A percentile compares a stretch with the other conserved stretches of the same genome.
phyloP scores from a whole-genome alignment of 257 asterid genomes.

The Cordia subcordata region DNA sequence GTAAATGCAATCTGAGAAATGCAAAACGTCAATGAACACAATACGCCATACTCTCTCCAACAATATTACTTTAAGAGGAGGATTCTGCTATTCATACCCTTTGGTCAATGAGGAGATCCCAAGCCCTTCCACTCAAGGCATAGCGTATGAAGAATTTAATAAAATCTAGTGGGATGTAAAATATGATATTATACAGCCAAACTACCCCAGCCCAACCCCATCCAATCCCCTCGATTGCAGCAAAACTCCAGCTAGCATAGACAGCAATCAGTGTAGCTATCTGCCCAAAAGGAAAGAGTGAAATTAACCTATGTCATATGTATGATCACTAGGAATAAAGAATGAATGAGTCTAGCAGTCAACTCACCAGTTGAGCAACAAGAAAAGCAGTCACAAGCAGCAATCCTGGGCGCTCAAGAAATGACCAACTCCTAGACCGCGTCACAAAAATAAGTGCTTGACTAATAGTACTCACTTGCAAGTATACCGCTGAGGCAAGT shows the following conservation, averaged over 20 bases:
- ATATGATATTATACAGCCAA: conserved; percentile 58
- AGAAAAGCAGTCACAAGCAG: conserved; percentile 54
- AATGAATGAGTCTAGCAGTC: neutral
- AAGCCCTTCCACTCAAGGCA: conserved; percentile 41
- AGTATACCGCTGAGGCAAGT: conserved; percentile 69
- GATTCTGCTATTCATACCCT: conserved; percentile 10
- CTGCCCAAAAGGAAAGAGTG: conserved; percentile 18
- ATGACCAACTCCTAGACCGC: conserved; percentile 73
- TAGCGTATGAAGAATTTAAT: conserved; percentile 56
- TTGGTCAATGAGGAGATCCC: conserved; percentile 29
- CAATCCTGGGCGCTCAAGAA: conserved; percentile 60
- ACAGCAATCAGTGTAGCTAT: conserved; percentile 55
- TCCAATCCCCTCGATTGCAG: conserved; percentile 60
- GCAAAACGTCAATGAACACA: neutral
- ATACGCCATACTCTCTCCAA: neutral
- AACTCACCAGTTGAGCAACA: conserved; percentile 60
- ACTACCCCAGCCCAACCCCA: conserved; percentile 84
- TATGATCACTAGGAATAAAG: neutral
- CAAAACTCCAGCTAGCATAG: conserved; percentile 65
- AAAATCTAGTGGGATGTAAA: conserved; percentile 70
- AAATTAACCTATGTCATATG: neutral
- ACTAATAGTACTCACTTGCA: conserved; percentile 75
- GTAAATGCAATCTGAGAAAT: conserved; percentile 38
- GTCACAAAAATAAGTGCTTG: conserved; percentile 83
- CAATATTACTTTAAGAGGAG: too few relatives aligned